Base-by-base conservation (phyloP, 164 flowering plant species). In the Aristolochia fimbriata region DNA sequence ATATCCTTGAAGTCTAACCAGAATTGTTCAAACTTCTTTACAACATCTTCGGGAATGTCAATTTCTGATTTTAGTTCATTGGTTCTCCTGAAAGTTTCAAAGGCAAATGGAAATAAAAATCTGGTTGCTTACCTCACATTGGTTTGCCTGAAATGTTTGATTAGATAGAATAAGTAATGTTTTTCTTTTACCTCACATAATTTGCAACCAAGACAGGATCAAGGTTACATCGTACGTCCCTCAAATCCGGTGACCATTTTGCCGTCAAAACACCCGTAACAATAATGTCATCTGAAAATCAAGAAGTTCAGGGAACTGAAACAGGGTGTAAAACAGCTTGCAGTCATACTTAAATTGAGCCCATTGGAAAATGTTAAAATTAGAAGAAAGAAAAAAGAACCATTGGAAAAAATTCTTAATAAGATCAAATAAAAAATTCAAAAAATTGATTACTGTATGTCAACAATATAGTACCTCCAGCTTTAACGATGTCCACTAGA, bases 401-500 rank as follows among this genome's bases (percentile, higher is more conserved):
- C 25, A 19, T 16, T 20, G 30, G 0, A 9, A 15, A 21, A 19
- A 16, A 57, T 24, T 21, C 12, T 15, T 37, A 24, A 15, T 46
- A 15, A 62, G 12, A 21, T 17, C 21, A 21, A 57, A 61, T n/a
- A 4, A 37, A 49, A 37, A 20, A 30, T 17, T 41, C 68, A 16
- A 5, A 45, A 21, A 2, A 68, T 45, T 57, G 7, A 15, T 22
- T 52, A 52, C 15, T 15, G 56, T 52, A 20, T 20, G 15, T 52
- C 23, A 19, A 19, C 24, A 7, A 63, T 25, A 46, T 13, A 31
- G 37, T 80, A 91, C 98, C 98, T 80, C 99, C 99, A 68, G 99
- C 97, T 81, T 94, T 94, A 69, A 88, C 96, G 58, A 71, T 74
- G 64, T 94, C 99, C 70, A 94, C 99, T 62, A 90, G 96, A 78